A percentile compares a stretch with the other conserved stretches of the same genome.
These are phyloP conservation scores for Westerdykella ornata DNA, from an alignment of 2,329 filamentous ascomycete genomes.

Conservation along the genomic window DNA sequence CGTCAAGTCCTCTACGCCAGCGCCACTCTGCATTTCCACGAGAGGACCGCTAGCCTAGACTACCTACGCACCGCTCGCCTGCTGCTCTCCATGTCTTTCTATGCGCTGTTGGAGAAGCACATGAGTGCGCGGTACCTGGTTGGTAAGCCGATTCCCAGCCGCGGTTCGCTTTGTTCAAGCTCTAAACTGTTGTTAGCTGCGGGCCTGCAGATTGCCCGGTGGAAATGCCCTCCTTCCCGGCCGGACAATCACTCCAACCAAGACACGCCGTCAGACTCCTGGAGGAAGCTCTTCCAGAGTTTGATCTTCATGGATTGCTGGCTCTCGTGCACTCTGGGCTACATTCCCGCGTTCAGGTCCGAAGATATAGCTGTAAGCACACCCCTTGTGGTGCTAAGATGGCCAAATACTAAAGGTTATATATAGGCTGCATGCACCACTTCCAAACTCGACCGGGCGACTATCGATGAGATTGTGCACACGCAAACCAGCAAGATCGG, in stretches of 20 bases:
- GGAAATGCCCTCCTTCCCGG: constrained; percentile 17
- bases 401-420: not conserved
- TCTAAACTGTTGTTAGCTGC: constrained; percentile 17
- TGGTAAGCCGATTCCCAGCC: constrained; percentile 16
- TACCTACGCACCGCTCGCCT: constrained; percentile 33
- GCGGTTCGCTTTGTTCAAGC: not conserved
- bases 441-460: constrained; percentile 8
- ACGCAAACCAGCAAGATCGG: constrained; percentile 32
- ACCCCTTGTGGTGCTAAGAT: not conserved
- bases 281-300: constrained; percentile 29
- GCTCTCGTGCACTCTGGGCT: constrained; percentile 36
- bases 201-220: constrained; percentile 33
- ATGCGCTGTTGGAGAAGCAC: constrained; percentile 35
- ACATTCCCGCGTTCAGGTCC: constrained; percentile 25
- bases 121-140: constrained; percentile 35
- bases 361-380: constrained; percentile 24
- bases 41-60: constrained; percentile 23
- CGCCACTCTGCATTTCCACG: constrained; percentile 29
- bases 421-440: constrained; percentile 20
- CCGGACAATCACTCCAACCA: constrained; percentile 1
- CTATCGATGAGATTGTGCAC: constrained; percentile 31
- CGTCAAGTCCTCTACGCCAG: constrained; percentile 30
- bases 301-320: constrained; percentile 37
- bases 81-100: constrained; percentile 31
- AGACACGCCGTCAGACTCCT: constrained; percentile 11